These are phyloP conservation scores for Phaeomoniella chlamydospora DNA, from an alignment of 2,329 filamentous ascomycete species.

Conservation along the genomic window DNA sequence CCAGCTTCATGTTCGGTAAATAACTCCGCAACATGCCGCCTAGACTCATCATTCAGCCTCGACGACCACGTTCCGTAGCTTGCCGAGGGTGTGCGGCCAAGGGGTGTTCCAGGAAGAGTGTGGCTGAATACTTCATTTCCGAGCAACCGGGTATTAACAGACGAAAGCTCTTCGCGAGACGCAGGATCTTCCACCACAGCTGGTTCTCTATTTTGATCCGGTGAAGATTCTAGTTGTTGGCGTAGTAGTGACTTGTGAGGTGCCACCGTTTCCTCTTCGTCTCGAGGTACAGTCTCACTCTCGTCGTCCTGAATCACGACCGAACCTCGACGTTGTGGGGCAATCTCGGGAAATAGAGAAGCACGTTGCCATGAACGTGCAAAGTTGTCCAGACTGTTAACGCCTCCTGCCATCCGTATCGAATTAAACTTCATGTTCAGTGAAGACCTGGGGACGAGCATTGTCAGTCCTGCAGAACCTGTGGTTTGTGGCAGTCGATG, in stretches of 20 bases:
- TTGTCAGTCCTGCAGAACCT: too few relatives aligned
- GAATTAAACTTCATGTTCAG: conserved; percentile 33
- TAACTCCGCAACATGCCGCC: conserved; percentile 38
- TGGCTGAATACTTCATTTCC: conserved; percentile 23
- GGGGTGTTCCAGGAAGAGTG: conserved; percentile 43
- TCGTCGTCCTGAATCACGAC: conserved; percentile 44
- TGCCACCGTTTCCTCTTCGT: conserved; percentile 6
- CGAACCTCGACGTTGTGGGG: conserved; percentile 56
- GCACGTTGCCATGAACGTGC: conserved; percentile 85
- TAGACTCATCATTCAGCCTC: conserved; percentile 40
- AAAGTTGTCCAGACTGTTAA: conserved; percentile 91
- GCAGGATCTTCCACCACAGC: conserved; percentile 9
- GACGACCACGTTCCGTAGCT: conserved; percentile 46
- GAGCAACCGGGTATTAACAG: conserved; percentile 13
- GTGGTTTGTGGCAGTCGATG: too few relatives aligned
- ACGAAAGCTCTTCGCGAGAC: conserved; percentile 13
- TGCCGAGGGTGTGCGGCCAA: conserved; percentile 57
- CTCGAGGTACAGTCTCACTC: conserved; percentile 23
- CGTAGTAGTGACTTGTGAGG: conserved; percentile 13
- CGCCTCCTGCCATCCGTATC: conserved; percentile 58
- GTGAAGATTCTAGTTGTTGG: conserved; percentile 13
- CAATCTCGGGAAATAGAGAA: conserved; percentile 74
- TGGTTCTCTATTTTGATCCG: conserved; percentile 1
- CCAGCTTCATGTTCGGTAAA: conserved; percentile 36
- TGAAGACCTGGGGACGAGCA: conserved; percentile 16